These are phyloP conservation scores for Wickerhamiella alocasiicola DNA, from an alignment of 805 yeast species.

Conservation along the genomic window DNA sequence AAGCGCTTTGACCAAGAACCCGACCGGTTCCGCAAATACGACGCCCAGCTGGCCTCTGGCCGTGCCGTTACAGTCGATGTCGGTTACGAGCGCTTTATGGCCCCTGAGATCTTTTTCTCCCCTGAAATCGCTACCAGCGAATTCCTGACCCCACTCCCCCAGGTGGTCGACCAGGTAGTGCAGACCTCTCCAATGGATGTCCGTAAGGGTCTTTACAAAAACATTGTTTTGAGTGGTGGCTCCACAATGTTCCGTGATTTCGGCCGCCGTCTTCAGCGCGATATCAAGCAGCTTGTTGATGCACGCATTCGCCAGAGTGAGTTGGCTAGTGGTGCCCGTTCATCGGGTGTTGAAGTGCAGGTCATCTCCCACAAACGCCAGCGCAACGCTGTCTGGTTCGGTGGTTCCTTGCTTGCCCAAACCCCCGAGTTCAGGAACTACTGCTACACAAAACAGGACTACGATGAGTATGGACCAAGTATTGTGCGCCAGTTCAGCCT, in stretches of 20 bases:
- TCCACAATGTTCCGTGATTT: slow-evolving; percentile 98
- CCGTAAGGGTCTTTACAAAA: slow-evolving; percentile 88
- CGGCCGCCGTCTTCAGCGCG: slow-evolving; percentile 95
- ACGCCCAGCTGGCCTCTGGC: slow-evolving; percentile 56
- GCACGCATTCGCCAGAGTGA: slow-evolving; percentile 80
- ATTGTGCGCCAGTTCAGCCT: slow-evolving; percentile 94
- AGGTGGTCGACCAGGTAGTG: slow-evolving; percentile 89
- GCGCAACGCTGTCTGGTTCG: slow-evolving; percentile 98
- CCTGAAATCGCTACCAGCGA: slow-evolving; percentile 96
- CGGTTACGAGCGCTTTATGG: slow-evolving; percentile 94
- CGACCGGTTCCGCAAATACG: slow-evolving; percentile 83
- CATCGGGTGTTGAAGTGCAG: slow-evolving; percentile 93
- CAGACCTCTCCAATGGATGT: slow-evolving; percentile 96
- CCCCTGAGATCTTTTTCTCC: slow-evolving; percentile 97
- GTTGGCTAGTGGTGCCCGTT: slow-evolving; percentile 53
- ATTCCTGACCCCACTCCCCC: slow-evolving; percentile 89
- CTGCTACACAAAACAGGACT: slow-evolving; percentile 93
- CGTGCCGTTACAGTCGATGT: slow-evolving; percentile 66
- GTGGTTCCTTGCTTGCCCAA: slow-evolving; percentile 93
- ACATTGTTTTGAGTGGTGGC: slow-evolving; percentile 94
- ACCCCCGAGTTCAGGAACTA: slow-evolving; percentile 92
- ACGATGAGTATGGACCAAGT: slow-evolving; percentile 95
- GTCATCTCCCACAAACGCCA: slow-evolving; percentile 96
- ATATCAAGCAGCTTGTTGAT: slow-evolving; percentile 73
- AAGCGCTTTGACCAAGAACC: slow-evolving; percentile 89